phyloP scores from a whole-genome alignment of 805 yeast species.

The Phaffomyces antillensis region DNA sequence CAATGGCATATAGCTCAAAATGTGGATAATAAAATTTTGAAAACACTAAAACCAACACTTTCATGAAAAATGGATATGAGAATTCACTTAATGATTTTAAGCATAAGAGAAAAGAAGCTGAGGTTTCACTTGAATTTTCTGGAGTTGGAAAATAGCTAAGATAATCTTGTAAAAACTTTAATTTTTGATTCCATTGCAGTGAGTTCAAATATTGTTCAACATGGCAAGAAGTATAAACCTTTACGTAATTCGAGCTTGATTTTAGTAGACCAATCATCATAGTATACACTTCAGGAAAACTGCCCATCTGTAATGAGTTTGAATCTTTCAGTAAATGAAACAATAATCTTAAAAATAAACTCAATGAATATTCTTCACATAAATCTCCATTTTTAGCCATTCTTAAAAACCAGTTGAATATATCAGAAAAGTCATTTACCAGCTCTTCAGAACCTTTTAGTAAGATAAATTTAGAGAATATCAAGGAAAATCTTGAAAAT shows the following conservation, averaged over 20 bases:
- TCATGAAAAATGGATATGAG: constrained; percentile 19
- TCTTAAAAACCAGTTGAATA: constrained; percentile 37
- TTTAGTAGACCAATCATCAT: constrained; percentile 1
- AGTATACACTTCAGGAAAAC: background rate
- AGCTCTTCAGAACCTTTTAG: constrained; percentile 17
- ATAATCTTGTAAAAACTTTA: constrained; percentile 21
- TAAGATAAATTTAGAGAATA: constrained; percentile 26
- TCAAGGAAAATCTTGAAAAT: constrained; percentile 26
- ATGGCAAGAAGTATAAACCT: background rate
- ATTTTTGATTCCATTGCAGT: constrained; percentile 2
- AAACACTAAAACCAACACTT: constrained; percentile 5
- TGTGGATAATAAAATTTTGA: constrained; percentile 10
- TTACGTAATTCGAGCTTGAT: constrained; percentile 10
- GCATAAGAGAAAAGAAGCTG: constrained; percentile 21
- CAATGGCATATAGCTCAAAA: constrained; percentile 16
- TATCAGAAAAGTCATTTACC: constrained; percentile 39
- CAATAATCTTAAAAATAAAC: constrained; percentile 28
- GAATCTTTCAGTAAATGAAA: constrained; percentile 24
- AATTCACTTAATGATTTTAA: constrained; percentile 14
- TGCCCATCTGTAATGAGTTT: constrained; percentile 10
- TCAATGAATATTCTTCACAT: constrained; percentile 29
- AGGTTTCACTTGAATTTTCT: constrained; percentile 20
- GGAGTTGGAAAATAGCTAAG: constrained; percentile 17
- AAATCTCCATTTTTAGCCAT: constrained; percentile 36
- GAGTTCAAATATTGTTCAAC: background rate